These are phyloP conservation scores for Arctium minus DNA, from an alignment of 129 eudicot species.

Conservation along the genomic window DNA sequence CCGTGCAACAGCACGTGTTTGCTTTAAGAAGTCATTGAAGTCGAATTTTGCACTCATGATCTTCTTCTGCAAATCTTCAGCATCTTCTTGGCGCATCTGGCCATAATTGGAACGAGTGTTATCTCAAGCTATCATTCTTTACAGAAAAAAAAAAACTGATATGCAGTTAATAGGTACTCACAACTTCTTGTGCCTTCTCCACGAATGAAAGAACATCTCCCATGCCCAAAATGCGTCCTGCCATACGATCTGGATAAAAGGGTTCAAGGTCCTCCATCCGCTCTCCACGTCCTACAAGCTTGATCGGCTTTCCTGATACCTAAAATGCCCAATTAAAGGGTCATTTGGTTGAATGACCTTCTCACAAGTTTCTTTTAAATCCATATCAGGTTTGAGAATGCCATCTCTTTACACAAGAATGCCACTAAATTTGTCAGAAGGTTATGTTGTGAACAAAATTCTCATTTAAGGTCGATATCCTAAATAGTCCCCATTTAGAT, in stretches of 20 bases:
- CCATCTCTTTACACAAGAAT: neutral
- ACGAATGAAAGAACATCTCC: slow-evolving; percentile 98
- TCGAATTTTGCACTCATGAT: slow-evolving; percentile 93
- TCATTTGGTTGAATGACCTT: neutral
- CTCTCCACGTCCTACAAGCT: slow-evolving; percentile 97
- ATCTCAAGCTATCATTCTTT: neutral
- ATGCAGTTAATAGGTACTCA: slow-evolving; percentile 40
- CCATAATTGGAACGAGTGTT: neutral
- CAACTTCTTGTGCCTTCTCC: slow-evolving; percentile 97
- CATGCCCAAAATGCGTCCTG: slow-evolving; percentile 96
- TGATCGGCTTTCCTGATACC: slow-evolving; percentile 99
- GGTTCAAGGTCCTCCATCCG: slow-evolving; percentile 99
- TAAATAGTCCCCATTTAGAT: no score
- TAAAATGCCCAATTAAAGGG: slow-evolving; percentile 23
- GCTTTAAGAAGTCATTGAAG: slow-evolving; percentile 93
- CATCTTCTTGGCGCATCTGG: slow-evolving; percentile 95
- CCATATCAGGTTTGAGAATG: neutral
- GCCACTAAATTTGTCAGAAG: neutral
- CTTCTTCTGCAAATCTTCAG: slow-evolving; percentile 89
- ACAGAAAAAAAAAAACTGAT: neutral
- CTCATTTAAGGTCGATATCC: neutral
- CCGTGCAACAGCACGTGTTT: slow-evolving; percentile 85
- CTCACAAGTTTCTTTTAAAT: neutral
- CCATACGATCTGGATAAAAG: slow-evolving; percentile 98
- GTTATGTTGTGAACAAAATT: neutral